A percentile compares a stretch with the other conserved stretches of the same genome.
phyloP scores from a whole-genome alignment of 2,329 filamentous ascomycete genomes.

The Penicillium sp. region DNA sequence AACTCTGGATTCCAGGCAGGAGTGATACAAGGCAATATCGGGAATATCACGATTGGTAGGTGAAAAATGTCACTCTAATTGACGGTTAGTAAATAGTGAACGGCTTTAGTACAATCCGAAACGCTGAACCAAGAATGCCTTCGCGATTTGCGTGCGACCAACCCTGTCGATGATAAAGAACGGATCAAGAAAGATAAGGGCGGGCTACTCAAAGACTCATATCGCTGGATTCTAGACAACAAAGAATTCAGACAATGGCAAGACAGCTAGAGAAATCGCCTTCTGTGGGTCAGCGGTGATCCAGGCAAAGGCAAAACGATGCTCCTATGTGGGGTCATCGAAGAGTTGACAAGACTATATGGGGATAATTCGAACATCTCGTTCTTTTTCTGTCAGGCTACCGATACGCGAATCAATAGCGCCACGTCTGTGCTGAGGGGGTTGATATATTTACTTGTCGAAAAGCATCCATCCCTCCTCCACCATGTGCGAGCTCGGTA shows the following conservation, averaged over 20 bases:
- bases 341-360: conserved; percentile 15
- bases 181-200: conserved; percentile 27
- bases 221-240: conserved; percentile 24
- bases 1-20: background rate
- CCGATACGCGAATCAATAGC: conserved; percentile 25
- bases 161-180: conserved; percentile 22
- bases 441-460: conserved; percentile 22
- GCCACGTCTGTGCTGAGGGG: conserved; percentile 35
- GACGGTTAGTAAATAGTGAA: background rate
- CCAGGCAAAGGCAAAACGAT: conserved; percentile 31
- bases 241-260: conserved; percentile 19
- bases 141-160: background rate
- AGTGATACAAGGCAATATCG: background rate
- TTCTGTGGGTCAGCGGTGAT: conserved; percentile 28
- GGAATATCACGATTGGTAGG: background rate
- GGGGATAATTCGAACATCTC: background rate
- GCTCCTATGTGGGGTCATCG: conserved; percentile 24
- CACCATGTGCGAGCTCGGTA: conserved; percentile 5
- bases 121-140: conserved; percentile 1
- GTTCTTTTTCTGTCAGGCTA: conserved; percentile 40
- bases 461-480: conserved; percentile 5
- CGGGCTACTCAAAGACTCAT: conserved; percentile 17
- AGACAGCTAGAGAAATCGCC: background rate
- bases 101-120: background rate
- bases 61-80: background rate